Evolutionary conservation across 371 early-diverging fungal genomes (phyloP), one percentile per base, ranked within the genome.

Genomic region (Mortierella sp.): DNA sequence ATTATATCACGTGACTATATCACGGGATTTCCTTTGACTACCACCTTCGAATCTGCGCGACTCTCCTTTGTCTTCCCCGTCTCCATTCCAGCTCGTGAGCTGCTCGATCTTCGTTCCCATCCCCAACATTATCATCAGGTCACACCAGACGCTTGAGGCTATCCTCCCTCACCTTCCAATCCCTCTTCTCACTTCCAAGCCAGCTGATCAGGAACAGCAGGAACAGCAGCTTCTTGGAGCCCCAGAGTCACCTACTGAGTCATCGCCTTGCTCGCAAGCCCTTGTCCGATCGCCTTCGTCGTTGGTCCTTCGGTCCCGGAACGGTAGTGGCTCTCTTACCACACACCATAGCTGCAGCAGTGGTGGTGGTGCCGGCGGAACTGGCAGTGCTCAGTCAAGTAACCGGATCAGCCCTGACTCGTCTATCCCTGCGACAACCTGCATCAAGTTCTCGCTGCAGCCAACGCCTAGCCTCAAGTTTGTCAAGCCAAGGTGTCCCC

Each of bases 401-500:
- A 65, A 66, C 7, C 49, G 66, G 22, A 65, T 72, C 31, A 66
- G 73, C 41, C 73, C 73, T 3, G 67, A 72, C 1, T 72, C 57
- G 5, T 66, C 73, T 25, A 70, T 63, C 34, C 61, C 72, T 12
- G 66, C 65, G 22, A 60, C 72, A 12, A 65, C 72, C 10, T 71
- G 72, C 41, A 55, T 71, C 49, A 65, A 71, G 66, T 65, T 71
- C 68, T 74, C 74, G 16, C 67, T 74, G 34, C 74, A 63, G 6
- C 74, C 74, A 0, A 63, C 57, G 10, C 74, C 74, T 0, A 56
- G 57, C 22, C 56, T 74, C 44, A 59, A 63, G 47, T 41, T 74
- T 31, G 60, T 74, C 60, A 72, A 58, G 24, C 72, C 72, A 47
- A 60, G 60, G 57, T 72, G 72, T 41, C 72, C 72, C 0, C 72